Evolutionary conservation across 805 yeast species (phyloP).

Genomic region (Ogataea dorogensis): DNA sequence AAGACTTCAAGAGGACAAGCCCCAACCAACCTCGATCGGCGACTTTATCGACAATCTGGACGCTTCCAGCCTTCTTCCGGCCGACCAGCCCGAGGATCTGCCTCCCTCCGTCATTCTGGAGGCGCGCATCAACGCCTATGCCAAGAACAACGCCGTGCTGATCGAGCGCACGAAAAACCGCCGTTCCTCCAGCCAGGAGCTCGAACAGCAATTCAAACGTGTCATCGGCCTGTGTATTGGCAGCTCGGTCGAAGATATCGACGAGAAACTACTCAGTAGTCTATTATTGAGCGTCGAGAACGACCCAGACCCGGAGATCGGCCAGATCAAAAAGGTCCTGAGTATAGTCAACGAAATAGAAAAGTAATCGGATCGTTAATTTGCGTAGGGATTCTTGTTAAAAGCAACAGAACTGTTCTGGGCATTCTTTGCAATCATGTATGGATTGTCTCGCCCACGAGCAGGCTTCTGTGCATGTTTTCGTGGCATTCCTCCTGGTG

Average conservation of each 20-base stretch:
- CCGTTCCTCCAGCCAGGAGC: slow-evolving; percentile 49
- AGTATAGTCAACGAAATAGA: slow-evolving; percentile 34
- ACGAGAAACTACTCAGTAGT: slow-evolving; percentile 63
- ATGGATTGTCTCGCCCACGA: slow-evolving; percentile 13
- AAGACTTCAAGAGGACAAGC: slow-evolving; percentile 32
- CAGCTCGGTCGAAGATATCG: slow-evolving; percentile 73
- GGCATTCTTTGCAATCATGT: slow-evolving; percentile 24
- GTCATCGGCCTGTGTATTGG: slow-evolving; percentile 91
- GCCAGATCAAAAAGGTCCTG: slow-evolving; percentile 34
- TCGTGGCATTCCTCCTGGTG: too few relatives aligned
- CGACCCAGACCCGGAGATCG: slow-evolving; percentile 54
- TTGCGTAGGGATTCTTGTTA: slow-evolving; percentile 24
- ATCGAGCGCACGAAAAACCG: slow-evolving; percentile 51
- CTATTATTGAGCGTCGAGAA: slow-evolving; percentile 88
- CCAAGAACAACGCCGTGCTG: slow-evolving; percentile 61
- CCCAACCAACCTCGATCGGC: slow-evolving; percentile 7
- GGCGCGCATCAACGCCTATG: slow-evolving; percentile 82
- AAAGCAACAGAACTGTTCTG: slow-evolving; percentile 14
- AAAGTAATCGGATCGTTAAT: slow-evolving; percentile 3
- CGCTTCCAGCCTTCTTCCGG: slow-evolving; percentile 10
- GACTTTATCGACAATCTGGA: slow-evolving; percentile 13
- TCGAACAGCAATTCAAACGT: slow-evolving; percentile 77
- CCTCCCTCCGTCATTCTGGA: slow-evolving; percentile 54
- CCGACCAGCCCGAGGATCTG: slow-evolving; percentile 30
- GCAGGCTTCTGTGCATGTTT: slow-evolving; percentile 9